A percentile compares a stretch with the other conserved stretches of the same genome.
These are phyloP conservation scores for Solanum tarapatanum DNA, from an alignment of 257 asterid genomes.

Conservation along the genomic window DNA sequence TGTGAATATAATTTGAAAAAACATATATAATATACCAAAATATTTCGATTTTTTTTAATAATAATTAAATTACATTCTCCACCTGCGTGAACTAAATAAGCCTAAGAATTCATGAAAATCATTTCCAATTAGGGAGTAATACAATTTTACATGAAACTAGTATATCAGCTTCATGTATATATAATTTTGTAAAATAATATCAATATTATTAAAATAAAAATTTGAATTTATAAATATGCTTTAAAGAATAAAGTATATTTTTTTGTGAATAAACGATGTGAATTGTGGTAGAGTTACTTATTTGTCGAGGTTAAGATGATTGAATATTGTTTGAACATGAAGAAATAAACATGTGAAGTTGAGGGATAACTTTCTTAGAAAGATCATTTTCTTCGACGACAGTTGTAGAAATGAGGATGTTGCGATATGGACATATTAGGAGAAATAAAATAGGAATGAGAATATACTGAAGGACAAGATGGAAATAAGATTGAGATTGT, in stretches of 20 bases:
- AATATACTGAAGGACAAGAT: background rate
- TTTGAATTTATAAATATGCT: background rate
- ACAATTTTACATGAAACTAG: background rate
- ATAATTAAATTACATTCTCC: background rate
- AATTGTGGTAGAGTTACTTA: background rate
- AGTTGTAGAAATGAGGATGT: background rate
- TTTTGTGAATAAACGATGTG: background rate
- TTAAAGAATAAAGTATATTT: background rate
- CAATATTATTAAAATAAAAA: background rate
- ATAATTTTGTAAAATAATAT: background rate
- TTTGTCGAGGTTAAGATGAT: background rate
- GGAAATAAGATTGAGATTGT: background rate
- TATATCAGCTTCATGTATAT: background rate
- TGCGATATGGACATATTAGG: background rate
- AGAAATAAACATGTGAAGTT: background rate
- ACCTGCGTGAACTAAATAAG: background rate
- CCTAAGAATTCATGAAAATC: background rate
- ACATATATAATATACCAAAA: background rate
- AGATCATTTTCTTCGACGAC: background rate
- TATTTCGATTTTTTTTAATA: background rate
- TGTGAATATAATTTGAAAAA: background rate
- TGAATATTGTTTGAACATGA: background rate
- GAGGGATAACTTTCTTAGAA: background rate
- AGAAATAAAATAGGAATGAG: background rate
- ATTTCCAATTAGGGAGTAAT: background rate